A percentile compares a stretch with the other conserved stretches of the same genome.
phyloP scores from a whole-genome alignment of 164 flowering plant species.

The Magnolia sinica region DNA sequence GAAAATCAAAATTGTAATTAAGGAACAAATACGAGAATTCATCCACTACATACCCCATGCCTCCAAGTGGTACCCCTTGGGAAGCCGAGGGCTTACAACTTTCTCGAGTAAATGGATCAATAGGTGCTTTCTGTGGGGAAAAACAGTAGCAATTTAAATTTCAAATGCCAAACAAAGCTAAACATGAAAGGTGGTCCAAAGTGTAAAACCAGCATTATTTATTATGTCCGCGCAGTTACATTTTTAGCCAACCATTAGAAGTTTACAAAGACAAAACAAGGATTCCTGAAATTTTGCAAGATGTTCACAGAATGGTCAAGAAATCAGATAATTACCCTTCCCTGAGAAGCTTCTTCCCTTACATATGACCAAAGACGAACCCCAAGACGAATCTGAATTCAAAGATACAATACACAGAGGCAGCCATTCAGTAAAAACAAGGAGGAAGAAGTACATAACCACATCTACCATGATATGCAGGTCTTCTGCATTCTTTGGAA shows the following conservation, averaged over 20 bases:
- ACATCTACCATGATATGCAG: too few relatives aligned
- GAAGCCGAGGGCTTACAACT: slow-evolving; percentile 96
- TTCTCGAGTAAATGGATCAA: slow-evolving; percentile 91
- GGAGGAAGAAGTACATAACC: not conserved
- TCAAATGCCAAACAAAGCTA: not conserved
- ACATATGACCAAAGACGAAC: slow-evolving; percentile 91
- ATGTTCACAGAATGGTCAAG: not conserved
- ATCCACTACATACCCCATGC: slow-evolving; percentile 78
- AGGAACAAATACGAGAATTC: not conserved
- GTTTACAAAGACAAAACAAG: not conserved
- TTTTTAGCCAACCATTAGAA: not conserved
- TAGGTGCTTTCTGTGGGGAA: slow-evolving; percentile 83
- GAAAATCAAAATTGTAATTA: not conserved
- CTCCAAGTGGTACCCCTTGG: slow-evolving; percentile 97
- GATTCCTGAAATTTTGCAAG: not conserved
- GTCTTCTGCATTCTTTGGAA: not conserved
- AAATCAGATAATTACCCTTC: slow-evolving; percentile 57
- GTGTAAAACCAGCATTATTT: not conserved
- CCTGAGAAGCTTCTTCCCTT: slow-evolving; percentile 95
- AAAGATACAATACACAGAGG: not conserved
- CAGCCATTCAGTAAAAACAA: not conserved
- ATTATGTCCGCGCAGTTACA: not conserved
- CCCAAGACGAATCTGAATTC: slow-evolving; percentile 73
- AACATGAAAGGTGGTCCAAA: not conserved
- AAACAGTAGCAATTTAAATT: slow-evolving; percentile 1